phyloP scores from a whole-genome alignment of 1,139 yeast species.

The Debaryomycetaceae sp. region DNA sequence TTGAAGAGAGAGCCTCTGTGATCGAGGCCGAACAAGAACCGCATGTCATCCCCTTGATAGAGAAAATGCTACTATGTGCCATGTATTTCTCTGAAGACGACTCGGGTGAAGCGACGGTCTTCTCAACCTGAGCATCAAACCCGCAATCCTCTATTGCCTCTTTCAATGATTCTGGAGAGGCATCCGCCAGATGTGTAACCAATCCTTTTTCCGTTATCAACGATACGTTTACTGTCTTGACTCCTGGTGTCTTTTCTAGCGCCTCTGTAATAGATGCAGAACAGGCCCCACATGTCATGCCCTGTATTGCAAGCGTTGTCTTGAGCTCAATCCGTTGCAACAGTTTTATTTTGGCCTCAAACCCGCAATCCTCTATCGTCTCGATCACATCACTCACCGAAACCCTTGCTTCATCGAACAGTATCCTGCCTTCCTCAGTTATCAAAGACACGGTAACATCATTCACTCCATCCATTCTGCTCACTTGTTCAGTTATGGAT shows the following conservation, averaged over 20 bases:
- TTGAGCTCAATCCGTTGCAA: constrained; percentile 10
- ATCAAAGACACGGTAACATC: constrained; percentile 30
- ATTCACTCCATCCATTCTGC: constrained; percentile 18
- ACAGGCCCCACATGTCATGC: constrained; percentile 92
- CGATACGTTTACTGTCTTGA: constrained; percentile 45
- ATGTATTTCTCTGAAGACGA: constrained; percentile 3
- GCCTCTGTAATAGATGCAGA: constrained; percentile 59
- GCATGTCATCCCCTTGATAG: constrained; percentile 80
- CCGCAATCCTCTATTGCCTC: constrained; percentile 33
- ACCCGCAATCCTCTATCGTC: constrained; percentile 35
- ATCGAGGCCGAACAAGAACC: constrained; percentile 74
- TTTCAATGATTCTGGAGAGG: constrained; percentile 24
- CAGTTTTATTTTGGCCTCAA: constrained; percentile 20
- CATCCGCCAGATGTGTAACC: constrained; percentile 40
- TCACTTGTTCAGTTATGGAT: constrained; percentile 24
- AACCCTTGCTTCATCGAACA: constrained; percentile 11
- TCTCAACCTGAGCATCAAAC: constrained; percentile 23
- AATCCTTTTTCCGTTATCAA: constrained; percentile 33
- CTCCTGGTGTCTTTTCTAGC: constrained; percentile 47
- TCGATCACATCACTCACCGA: constrained; percentile 1
- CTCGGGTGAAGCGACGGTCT: constrained; percentile 12
- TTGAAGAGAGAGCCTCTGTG: constrained; percentile 45
- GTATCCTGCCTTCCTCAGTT: constrained; percentile 33
- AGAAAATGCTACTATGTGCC: constrained; percentile 16
- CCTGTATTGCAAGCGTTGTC: constrained; percentile 40